A percentile compares a stretch with the other conserved stretches of the same genome.
Evolutionary conservation across 148 eudicot genomes (phyloP).

Genomic region (Camellia sinensis): DNA sequence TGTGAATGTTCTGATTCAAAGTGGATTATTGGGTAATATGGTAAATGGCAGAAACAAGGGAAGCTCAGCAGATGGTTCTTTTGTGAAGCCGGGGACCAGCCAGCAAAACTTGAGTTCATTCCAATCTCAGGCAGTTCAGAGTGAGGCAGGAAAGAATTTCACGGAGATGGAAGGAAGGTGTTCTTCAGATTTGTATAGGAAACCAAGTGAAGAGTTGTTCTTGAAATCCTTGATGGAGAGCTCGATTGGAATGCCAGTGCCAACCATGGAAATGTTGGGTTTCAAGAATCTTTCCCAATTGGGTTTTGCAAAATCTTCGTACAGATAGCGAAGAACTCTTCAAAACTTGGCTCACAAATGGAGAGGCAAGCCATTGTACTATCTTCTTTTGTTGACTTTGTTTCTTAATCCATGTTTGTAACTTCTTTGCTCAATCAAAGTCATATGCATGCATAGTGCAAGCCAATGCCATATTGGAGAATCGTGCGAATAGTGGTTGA

Average conservation of each 20-base stretch:
- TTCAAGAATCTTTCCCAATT: conserved; percentile 43
- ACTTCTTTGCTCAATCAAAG: too few relatives aligned
- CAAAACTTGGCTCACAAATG: conserved; percentile 52
- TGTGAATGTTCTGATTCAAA: not conserved
- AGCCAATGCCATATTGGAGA: too few relatives aligned
- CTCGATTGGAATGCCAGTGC: conserved; percentile 36
- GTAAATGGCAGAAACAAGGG: conserved; percentile 12
- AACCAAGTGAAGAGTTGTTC: conserved; percentile 50
- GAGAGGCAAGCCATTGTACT: conserved; percentile 40
- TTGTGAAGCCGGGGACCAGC: conserved; percentile 5
- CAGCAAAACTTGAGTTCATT: not conserved
- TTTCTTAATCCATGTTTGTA: not conserved
- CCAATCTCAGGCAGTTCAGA: conserved; percentile 5
- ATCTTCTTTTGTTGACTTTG: not conserved
- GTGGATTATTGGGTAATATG: not conserved
- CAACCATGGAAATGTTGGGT: conserved; percentile 55
- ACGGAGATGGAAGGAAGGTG: conserved; percentile 41
- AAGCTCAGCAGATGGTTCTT: conserved; percentile 3
- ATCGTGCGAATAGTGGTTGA: too few relatives aligned
- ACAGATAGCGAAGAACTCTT: conserved; percentile 55
- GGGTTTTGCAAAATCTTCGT: conserved; percentile 33
- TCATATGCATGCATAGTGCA: too few relatives aligned
- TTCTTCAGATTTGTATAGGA: conserved; percentile 38
- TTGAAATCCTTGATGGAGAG: conserved; percentile 49
- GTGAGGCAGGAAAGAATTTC: conserved; percentile 13